Evolutionary conservation across 108 stramenopile species (phyloP).

Genomic region (Skeletonema costatum): DNA sequence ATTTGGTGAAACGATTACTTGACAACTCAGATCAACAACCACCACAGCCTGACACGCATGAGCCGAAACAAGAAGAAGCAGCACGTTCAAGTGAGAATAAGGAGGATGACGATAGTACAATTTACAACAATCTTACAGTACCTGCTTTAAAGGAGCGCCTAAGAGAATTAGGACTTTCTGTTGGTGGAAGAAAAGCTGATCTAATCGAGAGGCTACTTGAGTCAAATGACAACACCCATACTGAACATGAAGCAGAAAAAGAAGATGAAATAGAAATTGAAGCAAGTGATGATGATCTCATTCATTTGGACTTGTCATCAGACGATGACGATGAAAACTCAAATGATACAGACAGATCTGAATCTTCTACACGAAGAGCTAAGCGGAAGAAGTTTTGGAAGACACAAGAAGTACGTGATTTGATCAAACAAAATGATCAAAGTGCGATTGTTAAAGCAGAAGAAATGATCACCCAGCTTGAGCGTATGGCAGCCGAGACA

Average conservation of each 20-base stretch:
- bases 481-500: conserved; percentile 25
- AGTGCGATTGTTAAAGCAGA: conserved; percentile 32
- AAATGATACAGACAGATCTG: not conserved
- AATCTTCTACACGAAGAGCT: conserved; percentile 16
- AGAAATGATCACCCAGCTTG: conserved; percentile 38
- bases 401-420: conserved; percentile 35
- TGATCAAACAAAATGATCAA: conserved; percentile 30
- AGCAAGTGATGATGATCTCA: not conserved
- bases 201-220: conserved; percentile 39
- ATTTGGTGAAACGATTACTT: conserved; percentile 50
- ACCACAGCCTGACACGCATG: not conserved
- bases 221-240: not conserved
- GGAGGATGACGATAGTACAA: not conserved
- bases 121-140: conserved; percentile 22
- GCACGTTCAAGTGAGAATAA: not conserved
- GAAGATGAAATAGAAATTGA: not conserved
- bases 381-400: conserved; percentile 42
- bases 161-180: conserved; percentile 30
- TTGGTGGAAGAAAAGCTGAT: conserved; percentile 51
- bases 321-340: not conserved
- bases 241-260: not conserved
- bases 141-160: conserved; percentile 46
- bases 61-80: conserved; percentile 2
- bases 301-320: not conserved
- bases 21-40: not conserved